Evolutionary conservation across 1,139 yeast species (phyloP), one percentile per base, ranked within the genome.

Genomic region (Saccharomyces hybrid): DNA sequence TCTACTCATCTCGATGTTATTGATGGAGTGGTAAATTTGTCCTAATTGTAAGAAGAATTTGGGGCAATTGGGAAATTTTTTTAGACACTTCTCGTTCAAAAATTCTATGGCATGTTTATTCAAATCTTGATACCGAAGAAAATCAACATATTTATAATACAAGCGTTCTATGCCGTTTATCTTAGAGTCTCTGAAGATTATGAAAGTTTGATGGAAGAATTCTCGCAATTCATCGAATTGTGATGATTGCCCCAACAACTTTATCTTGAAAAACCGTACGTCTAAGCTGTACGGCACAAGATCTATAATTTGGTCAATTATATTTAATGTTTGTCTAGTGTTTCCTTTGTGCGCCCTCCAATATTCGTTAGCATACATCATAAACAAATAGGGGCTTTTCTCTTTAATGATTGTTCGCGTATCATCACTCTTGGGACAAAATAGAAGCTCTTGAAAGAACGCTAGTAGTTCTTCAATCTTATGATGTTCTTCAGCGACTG

Each of bases 301-400:
- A 4, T 73, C 64, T 48, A 79, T 68, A 0, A 87, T 86, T 8
- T 74, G 69, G 3, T 71, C 64, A 5, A 89, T 70, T 1, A 88
- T 78, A 0, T 66, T 63, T 54, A 85, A 73, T 0, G 96, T 88
- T 1, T 74, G 76, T 0, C 64, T 69, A 1, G 78, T 63, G 61
- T 86, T 82, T 1, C 75, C 71, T 1, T 67, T 74, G 42, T 73
- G 53, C 26, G 44, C 23, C 44, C 72, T 71, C 83, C 89, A 82
- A 55, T 77, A 74, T 62, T 87, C 95, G 58, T 84, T 83, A 0
- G 95, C 87, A 65, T 80, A 88, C 82, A 85, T 80, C 54, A 89
- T 70, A 71, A 82, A 77, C 53, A 89, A 75, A 3, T 78, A 63
- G 31, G 79, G 81, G 25, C 72, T 68, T 1, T 71, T 62, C 0